A percentile compares a stretch with the other conserved stretches of the same genome.
Evolutionary conservation across 345 rosid species (phyloP).

Genomic region (Leavenworthia alabamica): DNA sequence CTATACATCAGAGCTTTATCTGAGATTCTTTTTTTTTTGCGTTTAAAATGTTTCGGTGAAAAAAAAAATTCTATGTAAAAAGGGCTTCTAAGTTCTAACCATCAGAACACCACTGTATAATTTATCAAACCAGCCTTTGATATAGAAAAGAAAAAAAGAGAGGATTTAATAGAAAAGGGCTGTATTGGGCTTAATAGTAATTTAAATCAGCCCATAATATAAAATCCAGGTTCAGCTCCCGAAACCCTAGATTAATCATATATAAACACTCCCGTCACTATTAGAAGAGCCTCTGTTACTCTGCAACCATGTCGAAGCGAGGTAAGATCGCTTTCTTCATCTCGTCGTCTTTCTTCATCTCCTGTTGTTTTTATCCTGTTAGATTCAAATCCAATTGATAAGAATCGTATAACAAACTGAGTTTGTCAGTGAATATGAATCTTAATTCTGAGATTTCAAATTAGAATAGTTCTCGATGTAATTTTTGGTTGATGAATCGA

Average conservation of each 20-base stretch:
- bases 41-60: too few species aligned
- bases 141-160: background rate
- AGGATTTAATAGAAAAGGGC: background rate
- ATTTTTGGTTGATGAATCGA: background rate
- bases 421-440: background rate
- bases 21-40: too few species aligned
- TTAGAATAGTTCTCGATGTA: background rate
- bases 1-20: too few species aligned
- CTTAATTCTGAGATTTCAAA: background rate
- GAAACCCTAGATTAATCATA: conserved; percentile 20
- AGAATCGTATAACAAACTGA: background rate
- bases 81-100: too few species aligned
- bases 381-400: background rate
- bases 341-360: background rate
- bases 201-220: background rate
- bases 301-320: conserved; percentile 40
- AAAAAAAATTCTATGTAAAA: too few species aligned
- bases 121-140: conserved; percentile 89
- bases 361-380: background rate
- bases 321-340: conserved; percentile 10
- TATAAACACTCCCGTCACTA: conserved; percentile 17
- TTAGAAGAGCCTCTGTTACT: conserved; percentile 26
- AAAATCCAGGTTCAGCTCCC: background rate
- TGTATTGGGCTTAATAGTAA: background rate
- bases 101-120: conserved; percentile 78